These are phyloP conservation scores for Arachnomyces sp. DNA, from an alignment of 2,329 filamentous ascomycete genomes.

Conservation along the genomic window DNA sequence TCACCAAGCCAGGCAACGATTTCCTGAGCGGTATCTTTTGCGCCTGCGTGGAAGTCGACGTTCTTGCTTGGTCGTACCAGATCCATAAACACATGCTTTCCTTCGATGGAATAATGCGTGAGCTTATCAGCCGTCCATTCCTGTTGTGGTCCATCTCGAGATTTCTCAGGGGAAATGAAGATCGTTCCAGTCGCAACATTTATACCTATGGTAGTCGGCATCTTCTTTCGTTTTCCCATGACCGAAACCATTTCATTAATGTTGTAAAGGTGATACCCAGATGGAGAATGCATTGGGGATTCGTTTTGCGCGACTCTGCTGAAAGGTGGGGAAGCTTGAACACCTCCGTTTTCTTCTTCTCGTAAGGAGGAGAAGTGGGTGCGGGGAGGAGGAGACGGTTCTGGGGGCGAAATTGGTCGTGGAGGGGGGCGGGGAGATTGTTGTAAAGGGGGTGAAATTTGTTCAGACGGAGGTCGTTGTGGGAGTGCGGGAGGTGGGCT, in stretches of 20 bases:
- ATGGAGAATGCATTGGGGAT: conserved; percentile 53
- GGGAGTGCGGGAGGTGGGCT: conserved; percentile 53
- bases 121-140: conserved; percentile 94
- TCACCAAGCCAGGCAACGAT: conserved; percentile 85
- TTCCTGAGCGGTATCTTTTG: conserved; percentile 92
- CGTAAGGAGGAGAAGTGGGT: conserved; percentile 27
- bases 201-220: conserved; percentile 94
- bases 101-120: conserved; percentile 95
- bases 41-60: conserved; percentile 91
- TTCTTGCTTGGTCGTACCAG: conserved; percentile 87
- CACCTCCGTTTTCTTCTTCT: conserved; percentile 31
- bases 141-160: conserved; percentile 71
- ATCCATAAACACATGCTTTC: conserved; percentile 95
- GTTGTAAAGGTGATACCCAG: conserved; percentile 89
- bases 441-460: conserved; percentile 47
- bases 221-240: conserved; percentile 95
- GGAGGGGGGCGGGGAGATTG: conserved; percentile 53
- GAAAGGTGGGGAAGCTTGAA: conserved; percentile 48
- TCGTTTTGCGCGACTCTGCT: conserved; percentile 40
- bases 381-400: conserved; percentile 41
- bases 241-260: conserved; percentile 97
- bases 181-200: conserved; percentile 83
- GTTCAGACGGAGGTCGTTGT: conserved; percentile 51
- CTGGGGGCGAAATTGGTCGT: conserved; percentile 51
- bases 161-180: conserved; percentile 79